Evolutionary conservation across 805 yeast genomes (phyloP), one percentile per base, ranked within the genome.

Genomic region (Saturnispora saitoi): DNA sequence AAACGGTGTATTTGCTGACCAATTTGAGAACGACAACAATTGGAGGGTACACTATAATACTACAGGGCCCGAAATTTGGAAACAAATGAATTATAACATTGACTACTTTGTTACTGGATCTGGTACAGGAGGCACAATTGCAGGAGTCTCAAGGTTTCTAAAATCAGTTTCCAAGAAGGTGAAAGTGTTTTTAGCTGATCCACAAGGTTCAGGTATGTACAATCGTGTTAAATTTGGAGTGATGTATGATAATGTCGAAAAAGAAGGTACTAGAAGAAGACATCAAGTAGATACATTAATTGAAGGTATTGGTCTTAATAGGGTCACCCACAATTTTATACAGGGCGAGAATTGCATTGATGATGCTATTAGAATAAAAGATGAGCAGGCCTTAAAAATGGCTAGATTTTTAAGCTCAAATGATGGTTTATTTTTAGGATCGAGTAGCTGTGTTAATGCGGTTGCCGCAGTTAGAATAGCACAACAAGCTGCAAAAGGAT

Each of bases 71-170:
- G 99, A 91, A 60, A 86, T 91, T n/a, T 84, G 76, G 71, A 53
- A 65, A 19, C 98, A 93, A 61, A 72, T 83, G 70, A 69, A 75
- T 9, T 80, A 81, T 12, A 54, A 68, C 1, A 58, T 91, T 8
- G 95, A 88, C 61, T 81, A 73, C 43, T 89, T 91, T 62, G 80
- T 93, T 38, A 77, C 91, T 2, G 98, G 98, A 0, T 86, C 95
- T 31, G 99, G 99, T 10, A 91, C 99, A 0, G 99, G 93, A 45
- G 99, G 99, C 49, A 93, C 99, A 2, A 87, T 91, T 42, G 73
- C 95, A n/a, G 99, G 99, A 48, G 89, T 89, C 28, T 77, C 95
- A 3, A 73, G 73, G 51, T 93, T 73, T 65, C 71, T 91, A 58
- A 87, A 81, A 58, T 77, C 72, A 47, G 61, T 69, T 32, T 58